phyloP scores from a whole-genome alignment of 2,329 filamentous ascomycete species.

The Beauveria asiatica region DNA sequence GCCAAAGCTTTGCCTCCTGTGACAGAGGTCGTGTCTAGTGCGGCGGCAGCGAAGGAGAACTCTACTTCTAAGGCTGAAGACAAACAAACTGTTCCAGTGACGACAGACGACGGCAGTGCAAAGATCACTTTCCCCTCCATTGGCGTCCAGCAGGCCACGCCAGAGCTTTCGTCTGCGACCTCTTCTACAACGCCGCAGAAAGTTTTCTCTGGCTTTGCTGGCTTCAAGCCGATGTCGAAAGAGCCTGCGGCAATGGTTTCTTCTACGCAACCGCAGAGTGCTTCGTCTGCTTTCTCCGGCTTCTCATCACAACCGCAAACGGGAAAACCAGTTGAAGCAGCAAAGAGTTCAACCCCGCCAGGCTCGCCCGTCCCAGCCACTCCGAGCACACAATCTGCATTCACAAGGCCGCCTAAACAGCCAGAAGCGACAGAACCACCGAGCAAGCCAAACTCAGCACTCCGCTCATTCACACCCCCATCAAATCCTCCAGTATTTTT shows the following conservation, averaged over 20 bases:
- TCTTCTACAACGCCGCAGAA: neutral
- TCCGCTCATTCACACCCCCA: neutral
- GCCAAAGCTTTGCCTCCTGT: neutral
- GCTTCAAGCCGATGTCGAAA: neutral
- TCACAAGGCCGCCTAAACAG: neutral
- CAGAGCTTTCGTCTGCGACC: neutral
- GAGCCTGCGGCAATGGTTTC: neutral
- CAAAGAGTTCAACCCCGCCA: conserved; percentile 1
- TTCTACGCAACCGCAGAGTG: neutral
- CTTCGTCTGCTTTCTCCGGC: neutral
- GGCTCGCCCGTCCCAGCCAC: conserved; percentile 10
- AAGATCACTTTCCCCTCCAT: neutral
- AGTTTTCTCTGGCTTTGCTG: neutral
- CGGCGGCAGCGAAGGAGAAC: neutral
- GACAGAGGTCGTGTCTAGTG: neutral
- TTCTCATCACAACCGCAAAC: neutral
- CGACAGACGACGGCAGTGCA: neutral
- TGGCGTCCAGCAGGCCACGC: neutral
- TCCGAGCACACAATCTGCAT: conserved; percentile 10
- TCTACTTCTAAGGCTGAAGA: neutral
- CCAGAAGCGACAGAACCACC: neutral
- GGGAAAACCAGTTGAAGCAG: neutral
- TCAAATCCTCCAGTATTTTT: neutral
- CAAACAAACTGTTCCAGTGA: neutral
- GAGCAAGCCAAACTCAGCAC: neutral